Conservation (phyloP, 148 eudicot species). For the Polygonum aviculare region DNA sequence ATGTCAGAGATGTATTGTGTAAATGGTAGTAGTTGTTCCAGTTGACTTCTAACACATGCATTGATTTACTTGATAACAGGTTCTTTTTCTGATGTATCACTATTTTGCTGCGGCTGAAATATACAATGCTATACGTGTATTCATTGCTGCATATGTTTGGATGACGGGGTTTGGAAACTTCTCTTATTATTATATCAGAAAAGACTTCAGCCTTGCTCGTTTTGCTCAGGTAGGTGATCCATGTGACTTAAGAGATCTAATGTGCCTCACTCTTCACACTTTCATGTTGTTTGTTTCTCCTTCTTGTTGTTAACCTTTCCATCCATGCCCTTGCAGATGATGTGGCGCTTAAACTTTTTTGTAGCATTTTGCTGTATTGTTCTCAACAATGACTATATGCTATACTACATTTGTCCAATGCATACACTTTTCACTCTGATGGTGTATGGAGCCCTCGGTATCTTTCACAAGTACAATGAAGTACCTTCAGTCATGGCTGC, state of each 20-base stretch:
- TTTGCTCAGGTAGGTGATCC: conserved; percentile 62
- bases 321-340: conserved; percentile 58
- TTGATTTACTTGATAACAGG: conserved; percentile 35
- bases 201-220: conserved; percentile 83
- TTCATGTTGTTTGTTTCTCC: background rate
- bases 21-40: background rate
- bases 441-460: conserved; percentile 98
- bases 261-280: background rate
- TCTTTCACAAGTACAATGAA: conserved; percentile 76
- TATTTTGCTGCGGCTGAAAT: conserved; percentile 93
- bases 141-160: conserved; percentile 98
- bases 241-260: background rate
- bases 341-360: conserved; percentile 93
- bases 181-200: conserved; percentile 87
- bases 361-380: conserved; percentile 80
- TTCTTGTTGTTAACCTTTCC: background rate
- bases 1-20: background rate
- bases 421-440: conserved; percentile 91
- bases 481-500: conserved; percentile 69
- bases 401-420: conserved; percentile 94
- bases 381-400: conserved; percentile 86
- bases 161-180: conserved; percentile 98
- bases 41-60: conserved; percentile 10
- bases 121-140: conserved; percentile 89
- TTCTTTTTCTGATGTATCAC: conserved; percentile 84